Conservation (phyloP, 768 basidiomycete genomes). For the Tephrocybe sp. region DNA sequence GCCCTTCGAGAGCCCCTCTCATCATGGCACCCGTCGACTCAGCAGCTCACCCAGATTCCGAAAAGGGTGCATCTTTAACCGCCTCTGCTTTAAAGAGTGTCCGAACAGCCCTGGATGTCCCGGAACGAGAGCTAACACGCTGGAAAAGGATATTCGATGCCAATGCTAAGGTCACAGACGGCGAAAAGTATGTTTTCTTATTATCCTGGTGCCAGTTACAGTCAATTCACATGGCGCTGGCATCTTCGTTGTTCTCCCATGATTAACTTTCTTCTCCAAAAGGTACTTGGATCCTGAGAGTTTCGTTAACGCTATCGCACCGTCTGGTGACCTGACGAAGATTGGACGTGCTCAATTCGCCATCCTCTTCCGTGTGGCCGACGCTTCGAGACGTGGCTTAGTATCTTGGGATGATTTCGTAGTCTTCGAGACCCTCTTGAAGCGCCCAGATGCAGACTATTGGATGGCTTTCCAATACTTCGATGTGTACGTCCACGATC, state of each 20-base stretch:
- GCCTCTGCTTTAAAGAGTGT: conserved; percentile 61
- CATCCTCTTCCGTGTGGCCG: conserved; percentile 88
- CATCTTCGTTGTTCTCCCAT: conserved; percentile 5
- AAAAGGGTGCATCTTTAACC: conserved; percentile 40
- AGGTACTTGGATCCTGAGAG: conserved; percentile 86
- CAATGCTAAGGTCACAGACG: conserved; percentile 73
- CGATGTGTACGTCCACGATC: conserved; percentile 65
- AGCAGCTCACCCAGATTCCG: conserved; percentile 54
- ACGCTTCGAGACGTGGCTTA: conserved; percentile 68
- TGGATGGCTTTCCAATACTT: conserved; percentile 97
- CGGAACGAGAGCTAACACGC: conserved; percentile 81
- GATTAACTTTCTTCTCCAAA: conserved; percentile 14
- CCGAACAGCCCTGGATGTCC: conserved; percentile 64
- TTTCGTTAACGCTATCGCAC: conserved; percentile 95
- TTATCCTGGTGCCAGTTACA: conserved; percentile 4
- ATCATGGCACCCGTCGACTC: conserved; percentile 45
- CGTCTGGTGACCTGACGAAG: conserved; percentile 77
- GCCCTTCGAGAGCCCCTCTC: conserved; percentile 20
- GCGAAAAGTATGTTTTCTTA: conserved; percentile 68
- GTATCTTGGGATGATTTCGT: conserved; percentile 96
- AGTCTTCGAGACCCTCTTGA: conserved; percentile 90
- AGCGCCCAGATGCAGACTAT: conserved; percentile 95
- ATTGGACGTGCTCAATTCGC: conserved; percentile 88
- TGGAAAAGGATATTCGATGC: conserved; percentile 88
- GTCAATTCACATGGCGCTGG: conserved; percentile 4